Conservation (phyloP, 2,329 filamentous ascomycete genomes). For the Didymosphaeria variabile region DNA sequence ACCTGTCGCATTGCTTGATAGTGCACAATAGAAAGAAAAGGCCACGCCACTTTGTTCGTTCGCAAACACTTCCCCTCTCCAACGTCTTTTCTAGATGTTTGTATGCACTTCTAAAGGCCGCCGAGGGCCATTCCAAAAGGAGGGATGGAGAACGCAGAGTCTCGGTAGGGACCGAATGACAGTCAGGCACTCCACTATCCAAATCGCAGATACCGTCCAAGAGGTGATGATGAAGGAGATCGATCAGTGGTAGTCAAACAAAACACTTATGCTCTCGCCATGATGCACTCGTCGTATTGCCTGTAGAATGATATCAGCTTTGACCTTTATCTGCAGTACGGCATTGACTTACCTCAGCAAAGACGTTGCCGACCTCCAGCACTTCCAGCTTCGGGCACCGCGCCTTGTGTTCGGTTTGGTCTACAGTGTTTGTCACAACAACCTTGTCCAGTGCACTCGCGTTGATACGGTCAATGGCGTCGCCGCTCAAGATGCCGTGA, state of each 20-base stretch:
- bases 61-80: conserved; percentile 7
- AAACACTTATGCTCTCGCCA: conserved; percentile 94
- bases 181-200: conserved; percentile 13
- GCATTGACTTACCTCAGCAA: conserved; percentile 74
- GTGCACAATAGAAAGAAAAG: conserved; percentile 13
- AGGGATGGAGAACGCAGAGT: conserved; percentile 8
- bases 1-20: conserved; percentile 13
- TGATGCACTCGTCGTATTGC: conserved; percentile 95
- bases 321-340: not conserved
- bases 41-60: not conserved
- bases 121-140: not conserved
- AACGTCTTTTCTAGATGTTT: conserved; percentile 21
- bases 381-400: conserved; percentile 90
- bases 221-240: conserved; percentile 3
- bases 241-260: conserved; percentile 82
- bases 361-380: conserved; percentile 85
- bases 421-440: conserved; percentile 93
- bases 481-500: conserved; percentile 93
- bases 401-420: conserved; percentile 81
- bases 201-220: conserved; percentile 14
- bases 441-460: conserved; percentile 92
- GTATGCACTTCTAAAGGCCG: conserved; percentile 10
- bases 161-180: conserved; percentile 8
- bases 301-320: conserved; percentile 50
- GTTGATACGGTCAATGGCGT: conserved; percentile 93